A percentile compares a stretch with the other conserved stretches of the same genome.
Conservation (phyloP, 2,329 filamentous ascomycete species). For the Phoma sp. region DNA sequence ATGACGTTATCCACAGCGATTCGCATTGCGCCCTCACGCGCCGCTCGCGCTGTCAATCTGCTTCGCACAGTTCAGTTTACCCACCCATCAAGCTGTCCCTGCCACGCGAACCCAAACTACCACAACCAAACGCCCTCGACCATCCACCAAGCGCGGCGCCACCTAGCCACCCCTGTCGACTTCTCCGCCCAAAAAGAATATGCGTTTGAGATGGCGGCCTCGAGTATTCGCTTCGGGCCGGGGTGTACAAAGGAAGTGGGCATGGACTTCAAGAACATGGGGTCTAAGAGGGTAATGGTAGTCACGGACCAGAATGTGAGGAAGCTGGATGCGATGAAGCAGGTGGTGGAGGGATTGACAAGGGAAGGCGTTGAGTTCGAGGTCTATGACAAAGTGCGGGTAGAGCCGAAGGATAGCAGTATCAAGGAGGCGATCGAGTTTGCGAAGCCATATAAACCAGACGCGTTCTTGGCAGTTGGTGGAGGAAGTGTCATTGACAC, state of each 20-base stretch:
- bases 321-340: conserved; percentile 85
- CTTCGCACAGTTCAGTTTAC: conserved; percentile 90
- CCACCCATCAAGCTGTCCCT: conserved; percentile 91
- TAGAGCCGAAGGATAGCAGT: conserved; percentile 94
- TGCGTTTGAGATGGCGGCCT: conserved; percentile 98
- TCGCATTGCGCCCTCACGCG: conserved; percentile 51
- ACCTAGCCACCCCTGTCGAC: conserved; percentile 79
- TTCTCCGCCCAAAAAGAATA: conserved; percentile 84
- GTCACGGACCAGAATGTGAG: conserved; percentile 87
- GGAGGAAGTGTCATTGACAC: conserved; percentile 97
- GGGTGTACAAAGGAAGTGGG: conserved; percentile 95
- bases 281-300: conserved; percentile 83
- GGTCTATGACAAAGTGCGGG: conserved; percentile 78
- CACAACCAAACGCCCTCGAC: conserved; percentile 56
- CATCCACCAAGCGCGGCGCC: conserved; percentile 60
- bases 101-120: conserved; percentile 87
- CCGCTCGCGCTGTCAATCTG: conserved; percentile 70
- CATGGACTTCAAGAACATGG: conserved; percentile 96
- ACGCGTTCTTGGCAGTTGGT: conserved; percentile 90
- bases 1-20: conserved; percentile 27
- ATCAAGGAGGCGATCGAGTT: conserved; percentile 90
- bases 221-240: conserved; percentile 89
- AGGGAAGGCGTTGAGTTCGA: conserved; percentile 79
- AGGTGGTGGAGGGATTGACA: conserved; percentile 80
- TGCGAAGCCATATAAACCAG: conserved; percentile 77